Evolutionary conservation across 345 rosid species (phyloP).

Genomic region (Eucalyptus erythrocorys): DNA sequence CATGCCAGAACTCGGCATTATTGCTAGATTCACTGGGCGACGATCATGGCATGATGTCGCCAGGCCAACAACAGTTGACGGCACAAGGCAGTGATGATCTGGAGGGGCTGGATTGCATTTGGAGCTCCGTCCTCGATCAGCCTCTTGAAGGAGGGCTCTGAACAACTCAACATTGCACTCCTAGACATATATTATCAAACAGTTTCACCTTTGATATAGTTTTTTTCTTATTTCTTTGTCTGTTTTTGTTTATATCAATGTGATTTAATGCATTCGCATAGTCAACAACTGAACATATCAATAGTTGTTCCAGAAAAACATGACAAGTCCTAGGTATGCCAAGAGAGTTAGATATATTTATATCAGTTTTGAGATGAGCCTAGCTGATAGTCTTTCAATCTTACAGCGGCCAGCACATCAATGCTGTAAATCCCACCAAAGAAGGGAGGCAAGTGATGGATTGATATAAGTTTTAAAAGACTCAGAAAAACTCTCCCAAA

Average conservation of each 20-base stretch:
- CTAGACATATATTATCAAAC: not conserved
- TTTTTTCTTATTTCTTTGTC: not conserved
- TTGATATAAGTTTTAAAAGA: not conserved
- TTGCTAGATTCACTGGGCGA: not conserved
- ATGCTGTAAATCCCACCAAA: not conserved
- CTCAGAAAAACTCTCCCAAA: not conserved
- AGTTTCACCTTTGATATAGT: not conserved
- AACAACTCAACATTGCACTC: not conserved
- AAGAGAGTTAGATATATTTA: not conserved
- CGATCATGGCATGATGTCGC: not conserved
- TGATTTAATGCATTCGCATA: not conserved
- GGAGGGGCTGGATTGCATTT: not conserved
- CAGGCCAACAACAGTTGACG: not conserved
- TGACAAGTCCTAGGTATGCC: not conserved
- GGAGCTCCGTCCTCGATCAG: not conserved
- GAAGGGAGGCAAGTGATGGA: not conserved
- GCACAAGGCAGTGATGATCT: not conserved
- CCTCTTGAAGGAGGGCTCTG: not conserved
- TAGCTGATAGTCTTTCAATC: not conserved
- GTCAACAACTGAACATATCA: not conserved
- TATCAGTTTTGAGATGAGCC: not conserved
- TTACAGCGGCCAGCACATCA: not conserved
- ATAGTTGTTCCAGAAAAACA: not conserved
- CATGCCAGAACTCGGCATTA: not conserved
- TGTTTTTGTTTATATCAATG: not conserved